Base-by-base conservation (phyloP, 768 basidiomycete genomes). In the Xerocomellus intermedius region DNA sequence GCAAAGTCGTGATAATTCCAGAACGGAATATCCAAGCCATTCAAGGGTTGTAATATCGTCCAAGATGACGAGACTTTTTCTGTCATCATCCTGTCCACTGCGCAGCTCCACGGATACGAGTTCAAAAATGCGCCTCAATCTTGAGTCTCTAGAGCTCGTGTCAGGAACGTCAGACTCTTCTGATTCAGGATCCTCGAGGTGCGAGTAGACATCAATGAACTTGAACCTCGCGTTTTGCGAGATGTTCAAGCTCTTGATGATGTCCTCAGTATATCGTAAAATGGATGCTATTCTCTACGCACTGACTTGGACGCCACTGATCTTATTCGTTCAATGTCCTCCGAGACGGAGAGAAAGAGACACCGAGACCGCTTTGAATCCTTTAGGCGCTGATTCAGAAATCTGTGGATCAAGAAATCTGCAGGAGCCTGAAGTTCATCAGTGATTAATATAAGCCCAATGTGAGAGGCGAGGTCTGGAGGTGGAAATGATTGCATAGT, bases 351-450 rank as follows among this genome's bases (percentile, higher is more conserved):
- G 8, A 91, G 67, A 6, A 91, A 65, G 39, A 85, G 69, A 39
- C 76, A 75, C 43, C 66, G 72, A 36, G 77, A 64, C 8, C 38
- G 60, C 22, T 54, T 65, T n/a, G 61, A 48, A 42, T 66, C 59
- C 66, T 87, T 89, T 39, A 87, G 69, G 53, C 84, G 80, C 3
- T 75, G 60, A 21, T 74, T 66, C 5, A 91, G 59, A 42, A 75
- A 70, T 12, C 76, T 76, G 56, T 89, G 83, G 1, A 92, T 74
- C 10, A 91, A 61, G 60, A 91, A 92, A 55, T 90, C 87, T 12
- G 83, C 86, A 2, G 90, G 85, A 0, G 90, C 81, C 0, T 77
- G 73, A 0, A 91, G 74, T 47, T 88, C 79, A 61, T 92, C 90
- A 7, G 88, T 87, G 7, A 92, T 75, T 0, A 91, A 72, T 12